Evolutionary conservation across 768 basidiomycete genomes (phyloP).

Genomic region (Leccinum pellstonianum): DNA sequence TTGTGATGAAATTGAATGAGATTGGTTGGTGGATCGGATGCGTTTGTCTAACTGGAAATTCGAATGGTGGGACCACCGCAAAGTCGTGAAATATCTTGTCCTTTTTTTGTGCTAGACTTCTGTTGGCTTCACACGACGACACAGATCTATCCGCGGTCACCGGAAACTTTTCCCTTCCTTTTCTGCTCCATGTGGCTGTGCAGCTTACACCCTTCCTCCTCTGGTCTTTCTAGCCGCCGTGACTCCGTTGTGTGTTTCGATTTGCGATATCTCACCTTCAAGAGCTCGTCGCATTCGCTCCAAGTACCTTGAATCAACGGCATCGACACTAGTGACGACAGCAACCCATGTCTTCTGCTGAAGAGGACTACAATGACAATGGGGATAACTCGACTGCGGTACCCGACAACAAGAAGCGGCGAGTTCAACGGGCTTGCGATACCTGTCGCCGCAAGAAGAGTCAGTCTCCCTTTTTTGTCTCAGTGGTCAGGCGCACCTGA

Average conservation of each 20-base stretch:
- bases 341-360: conserved; percentile 49
- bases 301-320: background rate
- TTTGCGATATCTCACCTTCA: background rate
- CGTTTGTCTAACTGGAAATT: background rate
- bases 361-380: conserved; percentile 61
- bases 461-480: conserved; percentile 31
- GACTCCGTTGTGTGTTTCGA: background rate
- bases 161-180: background rate
- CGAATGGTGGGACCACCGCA: no score
- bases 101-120: no score
- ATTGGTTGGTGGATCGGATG: background rate
- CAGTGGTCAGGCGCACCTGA: background rate
- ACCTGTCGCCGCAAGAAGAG: conserved; percentile 84
- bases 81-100: background rate
- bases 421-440: conserved; percentile 79
- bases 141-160: background rate
- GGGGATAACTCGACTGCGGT: conserved; percentile 13
- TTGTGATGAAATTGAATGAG: background rate
- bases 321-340: background rate
- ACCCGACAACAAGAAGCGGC: conserved; percentile 59
- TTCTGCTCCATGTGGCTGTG: background rate
- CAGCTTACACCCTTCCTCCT: background rate
- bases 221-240: background rate
- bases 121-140: background rate
- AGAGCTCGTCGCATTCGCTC: background rate